Evolutionary conservation across 179 eudicot species (phyloP), one percentile per base, ranked within the genome.

Genomic region (Patellifolia procumbens): DNA sequence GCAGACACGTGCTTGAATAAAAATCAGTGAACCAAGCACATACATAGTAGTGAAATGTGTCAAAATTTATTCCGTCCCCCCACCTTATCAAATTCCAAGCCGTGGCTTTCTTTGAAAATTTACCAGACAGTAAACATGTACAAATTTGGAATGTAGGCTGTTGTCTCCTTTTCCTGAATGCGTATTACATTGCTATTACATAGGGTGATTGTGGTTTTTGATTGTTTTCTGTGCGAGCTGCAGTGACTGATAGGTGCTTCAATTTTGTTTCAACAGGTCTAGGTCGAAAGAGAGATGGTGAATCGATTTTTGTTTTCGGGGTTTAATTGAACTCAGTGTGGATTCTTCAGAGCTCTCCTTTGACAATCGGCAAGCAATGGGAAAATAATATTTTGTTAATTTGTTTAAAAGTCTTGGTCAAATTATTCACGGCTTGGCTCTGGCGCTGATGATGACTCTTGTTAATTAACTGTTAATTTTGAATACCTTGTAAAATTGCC

Each of bases 271-370:
- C 49, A 53, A 81, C 91, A 88, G 93, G 96, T 66, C 90, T 74
- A 76, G 70, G 49, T 77, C 88, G 45, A 83, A 88, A 79, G 83
- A 86, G 45, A 84, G 89, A 84, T 91, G 96, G 96, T 89, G 83
- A 86, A 78, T 72, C 53, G 13, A 35, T 29, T 80, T 70, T 70
- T 19, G 20, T 68, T 49, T 62, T 37, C 37, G 49, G 29, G 11
- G 15, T 65, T 52, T n/a, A 56, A 10, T 39, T 39, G 17, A 59
- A 66, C 39, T 17, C 77, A 69, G 75, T 76, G 85, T 81, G 83
- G 87, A 78, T 87, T 87, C 83, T 74, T 80, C 75, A 35, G 70
- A 79, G 76, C 78, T 59, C 81, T 82, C 81, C 70, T 66, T 79
- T 76, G 81, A 77, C 78, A 75, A 69, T 79, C 75, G 79, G 74